Percentiles rank a stretch among this genome's conserved stretches.
These are phyloP conservation scores for Cornus kousa DNA, from an alignment of 148 eudicot genomes.

Conservation along the genomic window DNA sequence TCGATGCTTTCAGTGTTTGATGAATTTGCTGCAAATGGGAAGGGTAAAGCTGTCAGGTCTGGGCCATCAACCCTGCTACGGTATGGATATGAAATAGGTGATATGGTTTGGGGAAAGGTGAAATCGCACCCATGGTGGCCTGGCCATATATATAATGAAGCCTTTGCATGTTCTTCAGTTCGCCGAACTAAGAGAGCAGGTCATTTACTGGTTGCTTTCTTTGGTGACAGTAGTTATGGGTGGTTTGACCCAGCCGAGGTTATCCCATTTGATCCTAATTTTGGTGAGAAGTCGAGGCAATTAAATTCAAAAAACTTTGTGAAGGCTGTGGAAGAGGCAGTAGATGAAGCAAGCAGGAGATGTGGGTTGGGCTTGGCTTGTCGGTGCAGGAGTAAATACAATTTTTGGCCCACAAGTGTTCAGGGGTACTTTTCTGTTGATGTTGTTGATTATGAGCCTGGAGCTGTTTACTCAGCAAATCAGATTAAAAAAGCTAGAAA, in stretches of 20 bases:
- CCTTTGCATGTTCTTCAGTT: conserved; percentile 65
- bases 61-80: conserved; percentile 24
- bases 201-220: conserved; percentile 82
- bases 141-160: conserved; percentile 69
- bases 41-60: conserved; percentile 13
- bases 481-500: conserved; percentile 73
- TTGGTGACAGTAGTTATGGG: conserved; percentile 94
- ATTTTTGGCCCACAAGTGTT: conserved; percentile 51
- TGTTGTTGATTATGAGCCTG: conserved; percentile 68
- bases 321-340: conserved; percentile 84
- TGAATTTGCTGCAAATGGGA: conserved; percentile 26
- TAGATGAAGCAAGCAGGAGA: conserved; percentile 74
- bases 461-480: conserved; percentile 46
- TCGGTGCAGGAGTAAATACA: conserved; percentile 59
- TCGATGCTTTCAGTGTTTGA: conserved; percentile 25
- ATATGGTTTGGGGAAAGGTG: conserved; percentile 99
- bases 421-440: conserved; percentile 64
- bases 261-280: conserved; percentile 64
- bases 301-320: conserved; percentile 47
- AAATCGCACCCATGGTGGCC: conserved; percentile 99
- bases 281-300: conserved; percentile 69
- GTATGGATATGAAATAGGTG: conserved; percentile 62
- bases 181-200: conserved; percentile 67
- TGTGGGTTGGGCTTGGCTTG: conserved; percentile 73
- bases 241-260: conserved; percentile 84